Conservation (phyloP, 306 rosid genomes). For the Prunus kanzakura region DNA sequence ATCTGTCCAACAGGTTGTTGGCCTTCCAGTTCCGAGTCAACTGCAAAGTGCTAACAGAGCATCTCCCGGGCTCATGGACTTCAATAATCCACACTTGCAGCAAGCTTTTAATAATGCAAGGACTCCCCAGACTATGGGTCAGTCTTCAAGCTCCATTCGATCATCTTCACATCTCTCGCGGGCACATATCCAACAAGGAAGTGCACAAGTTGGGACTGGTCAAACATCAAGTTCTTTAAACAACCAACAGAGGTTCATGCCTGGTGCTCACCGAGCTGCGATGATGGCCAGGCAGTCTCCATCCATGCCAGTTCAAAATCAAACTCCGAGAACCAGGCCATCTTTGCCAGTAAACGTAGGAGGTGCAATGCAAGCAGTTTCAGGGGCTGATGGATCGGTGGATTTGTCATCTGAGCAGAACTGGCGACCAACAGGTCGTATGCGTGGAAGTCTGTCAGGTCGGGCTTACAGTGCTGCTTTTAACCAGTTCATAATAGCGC, state of each 20-base stretch:
- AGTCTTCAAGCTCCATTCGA: conserved; percentile 18
- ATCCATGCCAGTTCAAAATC: conserved; percentile 36
- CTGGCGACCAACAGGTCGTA: conserved; percentile 62
- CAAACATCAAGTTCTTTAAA: conserved; percentile 30
- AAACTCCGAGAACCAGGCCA: conserved; percentile 30
- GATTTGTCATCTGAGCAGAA: conserved; percentile 43
- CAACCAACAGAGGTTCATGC: conserved; percentile 34
- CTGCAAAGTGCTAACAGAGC: conserved; percentile 27
- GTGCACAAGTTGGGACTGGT: conserved; percentile 35
- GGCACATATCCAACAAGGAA: conserved; percentile 40
- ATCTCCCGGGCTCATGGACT: conserved; percentile 17
- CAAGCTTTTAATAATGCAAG: conserved; percentile 45
- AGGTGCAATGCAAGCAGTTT: conserved; percentile 37
- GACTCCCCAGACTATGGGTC: conserved; percentile 26
- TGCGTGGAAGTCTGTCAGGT: conserved; percentile 86
- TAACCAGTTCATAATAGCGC: conserved; percentile 48
- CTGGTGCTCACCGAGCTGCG: conserved; percentile 20
- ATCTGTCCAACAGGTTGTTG: conserved; percentile 7
- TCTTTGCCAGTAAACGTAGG: conserved; percentile 30
- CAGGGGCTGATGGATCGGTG: conserved; percentile 33
- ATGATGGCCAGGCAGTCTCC: conserved; percentile 36
- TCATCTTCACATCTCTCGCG: conserved; percentile 23
- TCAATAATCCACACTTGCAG: conserved; percentile 61
- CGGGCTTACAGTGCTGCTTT: conserved; percentile 38
- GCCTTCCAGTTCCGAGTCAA: conserved; percentile 31